These are phyloP conservation scores for Leptographium wingfieldii DNA, from an alignment of 2,329 filamentous ascomycete species.

Conservation along the genomic window DNA sequence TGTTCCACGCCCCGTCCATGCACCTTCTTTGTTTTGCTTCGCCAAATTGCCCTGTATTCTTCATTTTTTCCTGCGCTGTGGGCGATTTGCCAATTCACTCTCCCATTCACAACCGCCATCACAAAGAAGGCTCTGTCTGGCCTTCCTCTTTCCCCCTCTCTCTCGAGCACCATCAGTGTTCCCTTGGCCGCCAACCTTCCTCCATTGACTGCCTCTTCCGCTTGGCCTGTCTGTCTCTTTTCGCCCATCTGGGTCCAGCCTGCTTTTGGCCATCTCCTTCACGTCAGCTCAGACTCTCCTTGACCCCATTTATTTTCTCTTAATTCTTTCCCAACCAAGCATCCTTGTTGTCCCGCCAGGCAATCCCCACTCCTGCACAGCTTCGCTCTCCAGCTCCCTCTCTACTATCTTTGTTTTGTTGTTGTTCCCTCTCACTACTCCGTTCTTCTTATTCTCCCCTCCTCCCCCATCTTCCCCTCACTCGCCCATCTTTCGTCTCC, in stretches of 20 bases:
- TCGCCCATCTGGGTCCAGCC: not conserved
- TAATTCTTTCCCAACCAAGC: not conserved
- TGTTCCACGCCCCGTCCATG: not conserved
- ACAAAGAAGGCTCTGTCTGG: not conserved
- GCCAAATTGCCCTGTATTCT: not conserved
- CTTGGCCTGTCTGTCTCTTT: not conserved
- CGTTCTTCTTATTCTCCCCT: not conserved
- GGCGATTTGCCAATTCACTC: not conserved
- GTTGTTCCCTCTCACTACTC: not conserved
- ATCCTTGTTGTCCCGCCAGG: constrained; percentile 4
- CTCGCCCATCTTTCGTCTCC: not conserved
- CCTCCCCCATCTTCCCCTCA: not conserved
- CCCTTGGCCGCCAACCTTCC: not conserved
- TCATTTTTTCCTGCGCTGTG: not conserved
- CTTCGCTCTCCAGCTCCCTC: not conserved
- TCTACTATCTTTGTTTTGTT: constrained; percentile 1
- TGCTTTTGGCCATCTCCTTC: not conserved
- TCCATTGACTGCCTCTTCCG: not conserved
- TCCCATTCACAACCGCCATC: not conserved
- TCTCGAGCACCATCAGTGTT: not conserved
- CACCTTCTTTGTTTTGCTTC: constrained; percentile 9
- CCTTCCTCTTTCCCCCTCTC: not conserved
- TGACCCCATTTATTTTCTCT: not conserved
- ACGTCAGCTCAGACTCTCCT: not conserved
- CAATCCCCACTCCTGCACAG: not conserved